A percentile compares a stretch with the other conserved stretches of the same genome.
phyloP scores from a whole-genome alignment of 148 eudicot species.

The Amaranthus cruentus region DNA sequence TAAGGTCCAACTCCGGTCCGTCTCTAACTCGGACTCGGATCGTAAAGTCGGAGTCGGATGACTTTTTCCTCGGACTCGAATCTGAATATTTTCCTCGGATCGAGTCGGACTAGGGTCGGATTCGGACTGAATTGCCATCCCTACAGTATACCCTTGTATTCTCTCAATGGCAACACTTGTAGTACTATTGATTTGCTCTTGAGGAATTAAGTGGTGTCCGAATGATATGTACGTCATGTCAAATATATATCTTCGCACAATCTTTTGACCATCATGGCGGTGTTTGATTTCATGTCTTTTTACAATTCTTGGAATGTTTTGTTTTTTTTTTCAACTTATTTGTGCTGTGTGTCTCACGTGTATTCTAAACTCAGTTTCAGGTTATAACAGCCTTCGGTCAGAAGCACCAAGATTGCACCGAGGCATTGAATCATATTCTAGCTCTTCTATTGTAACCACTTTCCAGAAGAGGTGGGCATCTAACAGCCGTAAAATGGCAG shows the following conservation, averaged over 20 bases:
- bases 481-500: constrained; percentile 41
- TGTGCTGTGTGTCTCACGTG: neutral
- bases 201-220: neutral
- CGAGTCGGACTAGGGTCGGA: too few species aligned
- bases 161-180: neutral
- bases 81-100: too few species aligned
- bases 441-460: constrained; percentile 26
- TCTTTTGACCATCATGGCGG: neutral
- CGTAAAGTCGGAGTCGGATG: too few species aligned
- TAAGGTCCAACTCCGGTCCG: too few species aligned
- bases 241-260: neutral
- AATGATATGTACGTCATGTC: neutral
- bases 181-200: neutral
- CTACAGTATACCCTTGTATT: neutral
- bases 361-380: constrained; percentile 33
- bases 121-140: too few species aligned
- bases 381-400: constrained; percentile 32
- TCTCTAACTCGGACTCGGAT: too few species aligned
- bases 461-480: constrained; percentile 62
- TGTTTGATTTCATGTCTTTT: neutral
- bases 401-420: constrained; percentile 31
- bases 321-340: too few species aligned
- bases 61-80: too few species aligned
- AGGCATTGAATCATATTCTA: constrained; percentile 20
- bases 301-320: too few species aligned